Evolutionary conservation across 1,139 yeast genomes (phyloP), one percentile per base, ranked within the genome.

Genomic region (Zygotorulaspora mrakii): DNA sequence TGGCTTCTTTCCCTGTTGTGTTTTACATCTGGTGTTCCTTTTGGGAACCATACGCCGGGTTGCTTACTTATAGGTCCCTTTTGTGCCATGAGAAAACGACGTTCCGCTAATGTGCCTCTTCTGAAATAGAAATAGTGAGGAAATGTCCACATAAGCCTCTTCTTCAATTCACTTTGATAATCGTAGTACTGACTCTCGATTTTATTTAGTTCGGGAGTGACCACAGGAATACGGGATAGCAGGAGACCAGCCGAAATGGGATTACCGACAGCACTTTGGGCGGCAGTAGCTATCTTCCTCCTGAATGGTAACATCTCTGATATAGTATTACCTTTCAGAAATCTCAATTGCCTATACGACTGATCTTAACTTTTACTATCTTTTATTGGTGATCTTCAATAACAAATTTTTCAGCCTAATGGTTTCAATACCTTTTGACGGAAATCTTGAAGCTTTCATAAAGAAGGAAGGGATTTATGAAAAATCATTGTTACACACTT

Each of bases 71-170:
- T 76, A 7, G 96, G 95, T 40, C 82, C 81, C 46, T 72, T 73
- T 60, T 89, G 95, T 34, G 83, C 80, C 53, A 80, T 78, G 40
- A 79, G 68, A 65, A 79, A 91, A 55, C 78, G 78, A 61, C 88
- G 85, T 61, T 88, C 96, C 7, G 95, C 78, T 49, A 91, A 70
- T 1, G 97, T 83, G 48, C 97, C 97, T 54, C 77, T 82, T 61
- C 84, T 85, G 69, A 82, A 91, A 69, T 88, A 94, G 62, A 79
- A 89, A 77, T 89, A 88, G 53, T 82, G 80, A 4, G 98, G 97
- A 64, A 91, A 91, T 0, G 97, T 88, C 95, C 96, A 88, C 95
- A 89, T 88, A 52, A 91, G 72, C 59, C 97, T 75, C 57, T 80
- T 81, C 72, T 89, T 89, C 46, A 91, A 72, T 60, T 85, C 95